Base-by-base conservation (phyloP, 1,284 basidiomycete genomes). In the Rhodotorula mucilaginosa region DNA sequence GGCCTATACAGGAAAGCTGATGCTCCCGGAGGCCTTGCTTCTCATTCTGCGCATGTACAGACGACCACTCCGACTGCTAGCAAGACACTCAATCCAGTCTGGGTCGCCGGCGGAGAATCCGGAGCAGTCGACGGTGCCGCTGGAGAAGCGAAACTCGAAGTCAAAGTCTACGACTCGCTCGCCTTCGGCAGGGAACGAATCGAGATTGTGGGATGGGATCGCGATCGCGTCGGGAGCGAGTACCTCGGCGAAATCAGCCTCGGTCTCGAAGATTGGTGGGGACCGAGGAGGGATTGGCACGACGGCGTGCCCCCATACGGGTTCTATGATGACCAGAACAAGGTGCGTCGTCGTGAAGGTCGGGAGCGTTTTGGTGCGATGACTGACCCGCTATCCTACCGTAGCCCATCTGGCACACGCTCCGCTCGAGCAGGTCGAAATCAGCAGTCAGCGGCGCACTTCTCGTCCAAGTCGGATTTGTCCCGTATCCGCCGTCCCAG, bases 131-230 rank as follows among this genome's bases (percentile, higher is more conserved):
- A 78, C 29, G 79, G 80, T 72, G 72, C 70, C 47, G 76, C 88
- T 19, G 88, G 88, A 72, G 87, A 90, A 78, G 89, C 92, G 18
- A 93, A 90, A 0, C 95, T 94, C 79, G 90, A 94, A 70, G 90
- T 93, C 77, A 90, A 91, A 0, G 84, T 97, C 34, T 91, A 54
- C 68, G 75, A 76, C 31, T 63, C 60, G 16, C 58, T 69, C 23
- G 73, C 69, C 0, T 56, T 77, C 10, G 68, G 65, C 0, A 34
- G 60, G 7, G 69, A 72, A 34, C 61, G 74, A 10, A 79, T 97
- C 62, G 93, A 97, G 80, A 84, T 93, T 60, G 89, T 97, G 47
- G 85, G 93, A 0, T 98, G 95, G 95, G 93, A 96, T 82, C 93
- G 91, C 83, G 95, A 96, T 79, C 77, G 81, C 61, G 74, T 77